These are phyloP conservation scores for Chrysosporium queenslandicum DNA, from an alignment of 2,329 filamentous ascomycete species.

Conservation along the genomic window DNA sequence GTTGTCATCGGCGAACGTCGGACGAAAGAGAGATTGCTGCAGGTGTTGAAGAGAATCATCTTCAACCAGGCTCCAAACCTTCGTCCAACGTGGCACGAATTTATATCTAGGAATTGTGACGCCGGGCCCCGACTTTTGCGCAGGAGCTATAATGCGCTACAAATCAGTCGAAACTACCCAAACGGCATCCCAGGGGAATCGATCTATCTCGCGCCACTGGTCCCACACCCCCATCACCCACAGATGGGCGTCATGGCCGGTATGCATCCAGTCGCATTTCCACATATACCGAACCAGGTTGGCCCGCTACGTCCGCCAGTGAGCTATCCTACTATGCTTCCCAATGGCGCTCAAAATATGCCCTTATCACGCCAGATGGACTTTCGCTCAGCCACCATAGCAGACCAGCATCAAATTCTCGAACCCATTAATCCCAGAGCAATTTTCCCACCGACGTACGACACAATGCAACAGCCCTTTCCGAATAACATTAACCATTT, in stretches of 20 bases:
- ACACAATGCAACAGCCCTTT: neutral
- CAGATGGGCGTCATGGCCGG: neutral
- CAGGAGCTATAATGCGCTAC: slow-evolving; percentile 12
- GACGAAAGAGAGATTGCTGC: slow-evolving; percentile 13
- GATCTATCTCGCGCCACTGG: neutral
- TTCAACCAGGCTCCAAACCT: slow-evolving; percentile 15
- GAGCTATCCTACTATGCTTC: neutral
- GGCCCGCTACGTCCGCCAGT: neutral
- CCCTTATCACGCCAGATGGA: neutral
- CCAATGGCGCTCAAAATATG: neutral
- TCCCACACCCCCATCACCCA: neutral
- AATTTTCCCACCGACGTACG: neutral
- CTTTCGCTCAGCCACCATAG: neutral
- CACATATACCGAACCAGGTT: neutral
- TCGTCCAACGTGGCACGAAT: slow-evolving; percentile 14
- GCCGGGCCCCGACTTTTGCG: slow-evolving; percentile 16
- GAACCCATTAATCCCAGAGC: neutral
- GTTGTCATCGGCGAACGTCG: slow-evolving; percentile 11
- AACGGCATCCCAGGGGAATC: slow-evolving; percentile 8
- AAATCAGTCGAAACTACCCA: slow-evolving; percentile 13
- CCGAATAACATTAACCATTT: neutral
- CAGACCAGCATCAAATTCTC: neutral
- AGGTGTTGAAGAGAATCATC: slow-evolving; percentile 15
- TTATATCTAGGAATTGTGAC: slow-evolving; percentile 15
- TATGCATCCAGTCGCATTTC: neutral